These are phyloP conservation scores for Phlyctochytrium planicorne DNA, from an alignment of 192 early-diverging fungal genomes.

Conservation along the genomic window DNA sequence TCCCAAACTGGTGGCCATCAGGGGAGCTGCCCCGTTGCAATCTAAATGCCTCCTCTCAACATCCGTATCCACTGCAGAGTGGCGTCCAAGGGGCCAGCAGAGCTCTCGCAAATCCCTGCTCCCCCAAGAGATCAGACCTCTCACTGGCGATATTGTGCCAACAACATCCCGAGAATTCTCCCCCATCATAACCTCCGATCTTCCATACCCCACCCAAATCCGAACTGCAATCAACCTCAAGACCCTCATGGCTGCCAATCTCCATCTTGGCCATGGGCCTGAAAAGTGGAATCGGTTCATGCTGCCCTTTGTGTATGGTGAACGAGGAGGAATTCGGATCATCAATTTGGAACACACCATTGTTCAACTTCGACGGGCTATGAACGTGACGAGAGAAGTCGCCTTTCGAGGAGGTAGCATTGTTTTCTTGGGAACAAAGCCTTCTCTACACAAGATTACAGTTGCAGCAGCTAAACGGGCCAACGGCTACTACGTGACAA, in stretches of 20 bases:
- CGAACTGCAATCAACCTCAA: background rate
- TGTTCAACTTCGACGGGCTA: constrained; percentile 77
- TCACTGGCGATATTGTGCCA: too few species aligned
- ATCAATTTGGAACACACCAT: constrained; percentile 94
- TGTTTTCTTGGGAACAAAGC: constrained; percentile 81
- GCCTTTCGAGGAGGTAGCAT: constrained; percentile 77
- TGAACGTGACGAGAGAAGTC: constrained; percentile 67
- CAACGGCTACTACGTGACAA: constrained; percentile 76
- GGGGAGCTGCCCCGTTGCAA: too few species aligned
- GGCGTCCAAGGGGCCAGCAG: too few species aligned
- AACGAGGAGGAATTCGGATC: constrained; percentile 83
- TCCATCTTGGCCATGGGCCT: constrained; percentile 86
- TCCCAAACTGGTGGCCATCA: too few species aligned
- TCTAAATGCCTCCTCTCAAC: too few species aligned
- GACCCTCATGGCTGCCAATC: constrained; percentile 67
- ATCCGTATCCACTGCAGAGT: too few species aligned
- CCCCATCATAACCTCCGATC: too few species aligned
- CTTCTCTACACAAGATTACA: constrained; percentile 59
- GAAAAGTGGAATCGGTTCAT: constrained; percentile 77
- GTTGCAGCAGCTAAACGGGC: constrained; percentile 77
- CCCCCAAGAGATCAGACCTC: too few species aligned
- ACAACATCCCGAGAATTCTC: too few species aligned
- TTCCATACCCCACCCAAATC: too few species aligned
- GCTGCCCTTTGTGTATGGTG: constrained; percentile 85
- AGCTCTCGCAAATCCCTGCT: too few species aligned